A percentile compares a stretch with the other conserved stretches of the same genome.
These are phyloP conservation scores for Magnolia officinalis DNA, from an alignment of 164 flowering plant species.

Conservation along the genomic window DNA sequence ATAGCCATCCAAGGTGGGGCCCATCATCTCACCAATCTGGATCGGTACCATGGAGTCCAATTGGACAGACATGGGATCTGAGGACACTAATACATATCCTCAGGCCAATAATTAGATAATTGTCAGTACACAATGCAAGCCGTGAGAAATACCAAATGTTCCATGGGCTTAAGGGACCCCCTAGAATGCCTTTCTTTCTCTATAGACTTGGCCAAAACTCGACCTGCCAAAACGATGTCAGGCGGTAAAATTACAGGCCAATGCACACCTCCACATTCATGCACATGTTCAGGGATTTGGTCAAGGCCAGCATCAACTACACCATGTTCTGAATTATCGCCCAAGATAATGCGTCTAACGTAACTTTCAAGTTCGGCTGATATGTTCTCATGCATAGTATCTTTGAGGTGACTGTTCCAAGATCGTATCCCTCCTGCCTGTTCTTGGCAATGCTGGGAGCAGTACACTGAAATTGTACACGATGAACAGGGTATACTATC, in stretches of 20 bases:
- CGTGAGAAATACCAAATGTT: slow-evolving; percentile 40
- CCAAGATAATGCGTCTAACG: slow-evolving; percentile 26
- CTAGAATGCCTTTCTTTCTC: slow-evolving; percentile 25
- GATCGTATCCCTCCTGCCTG: slow-evolving; percentile 55
- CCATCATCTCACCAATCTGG: neutral
- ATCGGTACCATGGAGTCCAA: neutral
- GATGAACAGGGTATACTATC: slow-evolving; percentile 72
- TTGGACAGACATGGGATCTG: neutral
- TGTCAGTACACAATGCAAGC: slow-evolving; percentile 5
- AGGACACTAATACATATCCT: neutral
- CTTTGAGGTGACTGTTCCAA: slow-evolving; percentile 9
- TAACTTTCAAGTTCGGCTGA: slow-evolving; percentile 37
- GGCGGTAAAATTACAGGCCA: slow-evolving; percentile 82
- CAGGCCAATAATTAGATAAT: neutral
- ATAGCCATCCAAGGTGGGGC: neutral
- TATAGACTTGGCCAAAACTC: slow-evolving; percentile 48
- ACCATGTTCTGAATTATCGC: slow-evolving; percentile 11
- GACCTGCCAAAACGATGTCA: slow-evolving; percentile 74
- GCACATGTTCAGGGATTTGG: slow-evolving; percentile 54
- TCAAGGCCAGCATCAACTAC: slow-evolving; percentile 13
- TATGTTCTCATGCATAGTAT: slow-evolving; percentile 14
- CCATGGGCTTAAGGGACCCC: slow-evolving; percentile 16
- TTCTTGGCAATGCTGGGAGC: slow-evolving; percentile 56
- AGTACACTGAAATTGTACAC: slow-evolving; percentile 71
- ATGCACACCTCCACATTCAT: slow-evolving; percentile 75